phyloP scores from a whole-genome alignment of 2,329 filamentous ascomycete species.

The Sporothrix protearum region DNA sequence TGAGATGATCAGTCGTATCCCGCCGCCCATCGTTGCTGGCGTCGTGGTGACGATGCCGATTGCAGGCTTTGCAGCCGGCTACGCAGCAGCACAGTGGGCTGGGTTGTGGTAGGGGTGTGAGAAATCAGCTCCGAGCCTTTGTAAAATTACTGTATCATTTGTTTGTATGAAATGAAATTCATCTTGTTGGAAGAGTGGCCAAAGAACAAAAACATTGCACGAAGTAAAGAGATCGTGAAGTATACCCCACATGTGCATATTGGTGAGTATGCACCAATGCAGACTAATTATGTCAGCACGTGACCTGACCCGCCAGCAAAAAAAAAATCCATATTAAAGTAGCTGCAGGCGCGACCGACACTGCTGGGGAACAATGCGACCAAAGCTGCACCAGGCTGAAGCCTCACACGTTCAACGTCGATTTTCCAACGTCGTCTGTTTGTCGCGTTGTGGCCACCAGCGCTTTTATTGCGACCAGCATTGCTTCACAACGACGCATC shows the following conservation, averaged over 20 bases:
- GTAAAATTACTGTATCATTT: neutral
- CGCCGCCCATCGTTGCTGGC: constrained; percentile 23
- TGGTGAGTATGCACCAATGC: neutral
- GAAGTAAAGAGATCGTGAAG: neutral
- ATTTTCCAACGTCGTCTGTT: neutral
- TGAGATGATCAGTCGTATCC: constrained; percentile 21
- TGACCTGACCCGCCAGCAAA: neutral
- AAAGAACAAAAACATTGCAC: neutral
- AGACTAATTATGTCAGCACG: neutral
- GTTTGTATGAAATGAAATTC: neutral
- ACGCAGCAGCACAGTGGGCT: constrained; percentile 16
- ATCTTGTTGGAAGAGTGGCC: neutral
- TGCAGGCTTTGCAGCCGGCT: constrained; percentile 23
- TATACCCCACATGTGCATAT: neutral
- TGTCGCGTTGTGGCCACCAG: neutral
- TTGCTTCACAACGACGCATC: neutral
- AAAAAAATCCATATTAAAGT: neutral
- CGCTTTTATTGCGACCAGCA: neutral
- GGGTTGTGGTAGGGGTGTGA: neutral
- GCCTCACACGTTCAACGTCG: neutral
- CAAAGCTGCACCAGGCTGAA: constrained; percentile 10
- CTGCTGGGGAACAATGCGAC: neutral
- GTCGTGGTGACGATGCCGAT: constrained; percentile 21
- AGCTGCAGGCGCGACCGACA: neutral
- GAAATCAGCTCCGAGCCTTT: neutral